These are phyloP conservation scores for Magnusiomyces tetraspermus DNA, from an alignment of 1,139 yeast species.

Conservation along the genomic window DNA sequence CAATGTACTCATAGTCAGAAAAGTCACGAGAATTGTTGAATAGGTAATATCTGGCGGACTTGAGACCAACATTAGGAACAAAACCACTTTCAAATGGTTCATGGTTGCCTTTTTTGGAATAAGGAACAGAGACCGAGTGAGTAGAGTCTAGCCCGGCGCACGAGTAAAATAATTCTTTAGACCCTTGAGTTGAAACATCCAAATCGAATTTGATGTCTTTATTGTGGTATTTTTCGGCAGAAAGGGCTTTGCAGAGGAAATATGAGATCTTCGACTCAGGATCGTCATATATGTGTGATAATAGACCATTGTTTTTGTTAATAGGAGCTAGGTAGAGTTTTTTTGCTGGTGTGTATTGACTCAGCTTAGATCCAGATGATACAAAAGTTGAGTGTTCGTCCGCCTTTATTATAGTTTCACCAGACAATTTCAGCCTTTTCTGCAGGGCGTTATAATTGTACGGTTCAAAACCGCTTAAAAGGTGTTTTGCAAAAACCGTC, in stretches of 20 bases:
- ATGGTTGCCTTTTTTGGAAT: background rate
- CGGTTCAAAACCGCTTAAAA: constrained; percentile 52
- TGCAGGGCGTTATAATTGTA: constrained; percentile 6
- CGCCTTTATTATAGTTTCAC: background rate
- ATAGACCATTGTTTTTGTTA: background rate
- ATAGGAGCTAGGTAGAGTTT: constrained; percentile 39
- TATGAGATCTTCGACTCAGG: constrained; percentile 34
- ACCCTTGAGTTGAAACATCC: background rate
- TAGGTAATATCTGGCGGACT: background rate
- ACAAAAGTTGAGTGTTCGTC: constrained; percentile 11
- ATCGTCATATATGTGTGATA: constrained; percentile 20
- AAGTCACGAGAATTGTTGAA: constrained; percentile 1
- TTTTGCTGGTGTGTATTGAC: constrained; percentile 24
- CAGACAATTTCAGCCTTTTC: background rate
- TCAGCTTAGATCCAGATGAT: constrained; percentile 13
- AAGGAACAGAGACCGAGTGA: constrained; percentile 8
- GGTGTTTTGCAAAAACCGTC: constrained; percentile 39
- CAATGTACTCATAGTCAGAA: background rate
- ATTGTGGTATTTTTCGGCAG: background rate
- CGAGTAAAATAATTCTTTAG: constrained; percentile 32
- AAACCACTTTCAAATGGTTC: constrained; percentile 5
- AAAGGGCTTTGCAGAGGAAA: constrained; percentile 15
- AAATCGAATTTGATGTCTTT: background rate
- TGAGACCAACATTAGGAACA: constrained; percentile 2
- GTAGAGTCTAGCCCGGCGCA: constrained; percentile 34